Base-by-base conservation (phyloP, 768 basidiomycete species). In the Cubamyces sp. region DNA sequence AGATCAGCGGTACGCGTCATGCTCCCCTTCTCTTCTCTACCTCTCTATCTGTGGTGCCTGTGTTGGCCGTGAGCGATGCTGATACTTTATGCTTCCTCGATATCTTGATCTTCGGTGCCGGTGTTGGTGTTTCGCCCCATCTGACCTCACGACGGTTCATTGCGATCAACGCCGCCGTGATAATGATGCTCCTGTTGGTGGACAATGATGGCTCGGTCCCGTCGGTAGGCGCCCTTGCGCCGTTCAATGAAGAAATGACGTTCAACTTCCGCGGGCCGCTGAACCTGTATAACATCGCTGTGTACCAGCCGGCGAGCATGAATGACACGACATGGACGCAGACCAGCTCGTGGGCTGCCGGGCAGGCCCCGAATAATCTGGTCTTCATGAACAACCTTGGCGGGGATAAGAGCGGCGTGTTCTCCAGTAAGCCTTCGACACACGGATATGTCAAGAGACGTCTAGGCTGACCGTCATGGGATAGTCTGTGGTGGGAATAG, bases 301-400 rank as follows among this genome's bases (percentile, higher is more conserved):
- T 73, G n/a, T 71, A 70, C 56, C 70, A 73, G 64, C 69, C 71
- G 23, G 57, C 49, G 26, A 66, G 65, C 59, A 47, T 51, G 42
- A 46, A 62, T 7, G 57, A 47, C 19, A 59, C 67, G 39, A 68
- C 70, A 14, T 73, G 71, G 71, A 60, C 61, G 43, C 64, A 65
- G 59, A 55, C 53, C 18, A 73, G 71, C 39, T 62, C 66, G 9
- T 73, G 68, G 68, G 60, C 58, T 2, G 52, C 61, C 0, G 69
- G 70, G 30, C 28, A 61, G 34, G 26, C 60, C 19, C 60, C 69
- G 25, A 60, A 64, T 23, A 73, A 73, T 63, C 60, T 73, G 37
- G 71, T 73, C n/a, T 71, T 71, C 60, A 73, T 73, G 71, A 71
- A 70, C 66, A 70, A 73, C 68, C 46, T 55, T 21, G 71, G 71